Evolutionary conservation across 2,329 filamentous ascomycete genomes (phyloP).

Genomic region (Colletotrichum gloeosporioides): DNA sequence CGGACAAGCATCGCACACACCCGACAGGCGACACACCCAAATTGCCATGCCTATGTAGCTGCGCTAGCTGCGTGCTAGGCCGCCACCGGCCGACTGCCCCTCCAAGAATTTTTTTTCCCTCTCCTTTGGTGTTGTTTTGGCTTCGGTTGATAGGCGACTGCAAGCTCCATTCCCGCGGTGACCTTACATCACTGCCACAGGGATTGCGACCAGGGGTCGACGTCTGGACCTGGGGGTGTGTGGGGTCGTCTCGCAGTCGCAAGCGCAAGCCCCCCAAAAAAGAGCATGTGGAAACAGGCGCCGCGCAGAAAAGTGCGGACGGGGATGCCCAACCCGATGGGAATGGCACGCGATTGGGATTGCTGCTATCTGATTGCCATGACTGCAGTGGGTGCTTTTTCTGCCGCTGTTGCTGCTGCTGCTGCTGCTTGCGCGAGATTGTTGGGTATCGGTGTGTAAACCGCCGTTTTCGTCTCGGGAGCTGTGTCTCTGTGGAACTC

Average conservation of each 20-base stretch:
- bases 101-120: slow-evolving; percentile 8
- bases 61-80: neutral
- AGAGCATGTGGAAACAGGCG: slow-evolving; percentile 9
- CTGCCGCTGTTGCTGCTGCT: neutral
- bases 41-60: neutral
- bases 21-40: neutral
- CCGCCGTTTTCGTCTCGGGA: slow-evolving; percentile 10
- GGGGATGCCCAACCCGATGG: neutral
- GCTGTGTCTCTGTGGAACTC: neutral
- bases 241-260: slow-evolving; percentile 13
- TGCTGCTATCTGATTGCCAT: neutral
- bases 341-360: neutral
- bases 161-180: slow-evolving; percentile 19
- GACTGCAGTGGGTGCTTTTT: neutral
- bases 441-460: neutral
- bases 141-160: slow-evolving; percentile 20
- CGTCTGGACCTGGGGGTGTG: slow-evolving; percentile 15
- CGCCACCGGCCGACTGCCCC: slow-evolving; percentile 20
- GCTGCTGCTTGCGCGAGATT: neutral
- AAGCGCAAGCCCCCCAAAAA: slow-evolving; percentile 7
- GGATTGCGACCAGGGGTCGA: slow-evolving; percentile 13
- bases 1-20: slow-evolving; percentile 11
- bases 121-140: slow-evolving; percentile 9
- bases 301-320: neutral
- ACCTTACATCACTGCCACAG: slow-evolving; percentile 24